Evolutionary conservation across 257 asterid genomes (phyloP).

Genomic region (Nicotiana tabacum): DNA sequence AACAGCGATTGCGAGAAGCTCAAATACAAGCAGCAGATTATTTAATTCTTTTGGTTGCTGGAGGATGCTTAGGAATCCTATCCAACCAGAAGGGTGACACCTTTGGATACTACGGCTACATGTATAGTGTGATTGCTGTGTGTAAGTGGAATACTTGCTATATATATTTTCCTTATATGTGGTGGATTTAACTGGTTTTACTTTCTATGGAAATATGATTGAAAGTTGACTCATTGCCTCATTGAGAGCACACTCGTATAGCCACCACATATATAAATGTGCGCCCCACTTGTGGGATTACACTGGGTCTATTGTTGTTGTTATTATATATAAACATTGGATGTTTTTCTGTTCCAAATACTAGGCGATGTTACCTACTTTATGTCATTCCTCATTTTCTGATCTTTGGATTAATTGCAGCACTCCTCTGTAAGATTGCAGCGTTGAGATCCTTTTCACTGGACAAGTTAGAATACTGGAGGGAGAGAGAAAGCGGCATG

Average conservation of each 20-base stretch:
- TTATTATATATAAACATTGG: too few relatives aligned
- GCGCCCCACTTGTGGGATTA: too few relatives aligned
- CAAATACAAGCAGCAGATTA: conserved; percentile 87
- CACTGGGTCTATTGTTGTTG: too few relatives aligned
- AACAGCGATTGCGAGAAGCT: conserved; percentile 94
- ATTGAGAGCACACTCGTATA: not conserved
- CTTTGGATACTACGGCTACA: conserved; percentile 74
- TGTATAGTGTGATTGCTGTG: conserved; percentile 87
- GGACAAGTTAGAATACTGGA: conserved; percentile 73
- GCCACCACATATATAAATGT: not conserved
- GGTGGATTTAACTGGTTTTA: not conserved
- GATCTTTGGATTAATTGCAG: conserved; percentile 40
- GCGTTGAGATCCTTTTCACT: conserved; percentile 82
- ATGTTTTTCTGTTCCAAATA: not conserved
- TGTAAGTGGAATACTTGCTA: conserved; percentile 51
- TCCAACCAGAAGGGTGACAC: conserved; percentile 84
- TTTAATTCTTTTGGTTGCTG: conserved; percentile 88
- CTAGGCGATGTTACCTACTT: not conserved
- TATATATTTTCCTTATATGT: not conserved
- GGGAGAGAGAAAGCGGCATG: conserved; percentile 84
- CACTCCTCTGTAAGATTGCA: conserved; percentile 83
- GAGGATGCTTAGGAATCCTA: conserved; percentile 94
- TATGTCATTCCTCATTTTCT: conserved; percentile 8
- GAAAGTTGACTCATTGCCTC: not conserved
- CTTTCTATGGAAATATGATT: not conserved